Base-by-base conservation (phyloP, 352 stramenopile genomes). In the Albugo candida region DNA sequence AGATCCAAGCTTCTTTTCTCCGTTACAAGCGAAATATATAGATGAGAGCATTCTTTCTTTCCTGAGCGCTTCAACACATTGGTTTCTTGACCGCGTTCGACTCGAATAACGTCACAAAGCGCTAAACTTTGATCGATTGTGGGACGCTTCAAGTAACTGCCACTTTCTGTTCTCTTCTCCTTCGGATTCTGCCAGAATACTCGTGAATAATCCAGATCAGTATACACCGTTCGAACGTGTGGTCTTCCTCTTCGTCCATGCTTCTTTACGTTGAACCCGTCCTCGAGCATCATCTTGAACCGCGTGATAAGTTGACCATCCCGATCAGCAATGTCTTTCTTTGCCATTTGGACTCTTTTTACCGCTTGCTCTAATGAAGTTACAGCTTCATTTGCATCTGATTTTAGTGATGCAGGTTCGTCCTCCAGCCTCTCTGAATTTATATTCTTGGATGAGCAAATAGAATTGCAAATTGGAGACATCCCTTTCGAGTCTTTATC, bases 151-250 rank as follows among this genome's bases (percentile, higher is more conserved):
- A 52, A 65, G 8, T 31, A 31, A 31, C 24, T 31, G 3, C 24
- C 24, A 31, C 8, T 31, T 31, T 31, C 24, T 64, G 48, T 54
- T 54, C n/a, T 81, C 65, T 43, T 76, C 66, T 44, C 56, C 17
- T 51, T 57, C 4, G 72, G 61, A 40, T 86, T 86, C 54, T 82
- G 70, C 74, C 74, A 86, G 52, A 86, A 86, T 19, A 83, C 63
- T 41, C 74, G 69, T 48, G 83, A 83, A 42, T 83, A 68, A 42
- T 75, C 67, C 50, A 86, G 56, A 45, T 86, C 74, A 2, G 67
- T 68, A 55, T 81, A 86, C 17, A 83, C 63, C 20, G 72, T 63
- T 19, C 74, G 70, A 18, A 61, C 55, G 49, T 86, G 74, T 6
- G 74, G 70, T 21, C 63, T 70, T 36, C 73, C 73, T 3, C 73